Evolutionary conservation across 768 basidiomycete genomes (phyloP).

Genomic region (Leccinellum rugosiceps): DNA sequence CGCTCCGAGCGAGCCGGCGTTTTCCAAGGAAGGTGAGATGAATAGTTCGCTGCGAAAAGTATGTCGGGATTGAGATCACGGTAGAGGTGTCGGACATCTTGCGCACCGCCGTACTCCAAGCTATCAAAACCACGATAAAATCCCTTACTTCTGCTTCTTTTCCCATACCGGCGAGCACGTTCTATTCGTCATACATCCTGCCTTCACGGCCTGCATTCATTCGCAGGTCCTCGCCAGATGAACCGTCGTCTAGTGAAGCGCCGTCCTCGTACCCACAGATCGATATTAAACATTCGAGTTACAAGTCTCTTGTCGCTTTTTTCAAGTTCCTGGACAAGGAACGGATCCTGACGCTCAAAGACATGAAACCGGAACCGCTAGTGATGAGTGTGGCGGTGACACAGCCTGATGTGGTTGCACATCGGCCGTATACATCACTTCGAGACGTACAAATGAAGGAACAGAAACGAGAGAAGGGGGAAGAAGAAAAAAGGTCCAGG

Average conservation of each 20-base stretch:
- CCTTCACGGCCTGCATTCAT: conserved; percentile 73
- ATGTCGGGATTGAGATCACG: not conserved
- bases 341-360: conserved; percentile 68
- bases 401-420: conserved; percentile 56
- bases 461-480: conserved; percentile 55
- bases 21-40: conserved; percentile 30
- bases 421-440: conserved; percentile 54
- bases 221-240: conserved; percentile 13
- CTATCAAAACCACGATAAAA: conserved; percentile 49
- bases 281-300: conserved; percentile 73
- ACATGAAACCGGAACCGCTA: conserved; percentile 50
- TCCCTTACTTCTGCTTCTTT: conserved; percentile 52
- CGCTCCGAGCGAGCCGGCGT: conserved; percentile 9
- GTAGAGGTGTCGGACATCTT: conserved; percentile 42
- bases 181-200: conserved; percentile 75
- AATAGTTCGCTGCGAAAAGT: not conserved
- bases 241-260: conserved; percentile 7
- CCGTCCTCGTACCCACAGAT: conserved; percentile 42
- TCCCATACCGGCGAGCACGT: conserved; percentile 71
- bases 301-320: conserved; percentile 81
- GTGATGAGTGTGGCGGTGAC: conserved; percentile 50
- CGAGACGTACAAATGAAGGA: conserved; percentile 63
- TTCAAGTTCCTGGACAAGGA: conserved; percentile 76
- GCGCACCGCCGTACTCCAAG: conserved; percentile 61
- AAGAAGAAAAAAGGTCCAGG: conserved; percentile 45